Evolutionary conservation across 164 flowering plant species (phyloP), one percentile per base, ranked within the genome.

Genomic region (Akebia trifoliata): DNA sequence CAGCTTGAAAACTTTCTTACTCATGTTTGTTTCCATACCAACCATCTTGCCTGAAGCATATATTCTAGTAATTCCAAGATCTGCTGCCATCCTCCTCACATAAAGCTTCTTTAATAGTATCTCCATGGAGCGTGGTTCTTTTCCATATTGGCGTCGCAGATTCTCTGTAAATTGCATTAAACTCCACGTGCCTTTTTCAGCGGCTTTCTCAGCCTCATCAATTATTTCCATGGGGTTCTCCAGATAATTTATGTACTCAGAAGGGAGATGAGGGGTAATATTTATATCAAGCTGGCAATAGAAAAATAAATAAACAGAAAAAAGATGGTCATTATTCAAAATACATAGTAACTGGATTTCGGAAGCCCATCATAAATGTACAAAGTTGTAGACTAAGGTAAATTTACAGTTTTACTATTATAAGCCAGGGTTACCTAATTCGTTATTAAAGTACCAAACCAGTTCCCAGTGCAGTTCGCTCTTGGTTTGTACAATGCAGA

Each of bases 71-170:
- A 93, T 85, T 48, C 97, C 98, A 57, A 93, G 83, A 70, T 93
- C 98, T 25, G 98, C 95, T 26, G 95, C 89, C 98, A 92, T 92
- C 77, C 98, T 83, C 70, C 69, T 80, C 34, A 87, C 87, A 63
- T 93, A 93, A 29, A 93, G 86, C 69, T 93, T 87, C 75, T 87
- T 93, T 60, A 93, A 63, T 30, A 93, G 67, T 51, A 87, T 74
- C 72, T 93, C 97, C 99, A 93, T 93, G 50, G 99, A 78, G 54
- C 54, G 67, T 22, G 98, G 98, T 74, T 89, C 98, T 72, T 89
- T 89, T 52, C 98, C 96, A 76, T 92, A 78, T 45, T 82, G 95
- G 26, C 91, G 79, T 11, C 97, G 85, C 42, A 93, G 68, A 67
- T 81, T 78, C 71, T 87, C 97, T 3, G 94, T 76, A 55, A 82